A percentile compares a stretch with the other conserved stretches of the same genome.
Conservation (phyloP, 306 rosid genomes). For the Geum urbanum region DNA sequence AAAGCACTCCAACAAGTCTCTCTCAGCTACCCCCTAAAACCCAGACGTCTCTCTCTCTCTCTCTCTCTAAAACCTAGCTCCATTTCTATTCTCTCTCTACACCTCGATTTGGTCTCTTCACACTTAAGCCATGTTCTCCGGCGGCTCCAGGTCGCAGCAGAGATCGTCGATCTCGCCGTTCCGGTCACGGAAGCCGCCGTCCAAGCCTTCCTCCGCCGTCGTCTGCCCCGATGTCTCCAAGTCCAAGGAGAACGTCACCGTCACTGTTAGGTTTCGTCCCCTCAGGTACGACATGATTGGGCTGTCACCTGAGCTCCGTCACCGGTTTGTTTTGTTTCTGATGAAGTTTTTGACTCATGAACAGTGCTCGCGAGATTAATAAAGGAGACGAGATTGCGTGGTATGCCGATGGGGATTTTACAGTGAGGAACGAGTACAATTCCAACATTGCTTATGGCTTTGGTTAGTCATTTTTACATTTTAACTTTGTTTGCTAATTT, state of each 20-base stretch:
- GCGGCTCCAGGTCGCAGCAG: conserved; percentile 35
- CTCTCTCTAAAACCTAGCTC: not conserved
- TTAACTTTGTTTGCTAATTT: not conserved
- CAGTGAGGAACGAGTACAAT: conserved; percentile 67
- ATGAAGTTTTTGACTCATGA: conserved; percentile 14
- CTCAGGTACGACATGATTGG: conserved; percentile 51
- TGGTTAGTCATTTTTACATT: conserved; percentile 41
- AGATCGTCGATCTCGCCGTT: conserved; percentile 58
- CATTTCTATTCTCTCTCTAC: not conserved
- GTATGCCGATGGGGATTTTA: conserved; percentile 76
- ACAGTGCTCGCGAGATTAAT: conserved; percentile 65
- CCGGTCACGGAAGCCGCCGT: conserved; percentile 51
- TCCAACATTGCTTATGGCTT: conserved; percentile 64
- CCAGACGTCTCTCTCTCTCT: conserved; percentile 1
- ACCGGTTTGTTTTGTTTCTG: not conserved
- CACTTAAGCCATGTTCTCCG: conserved; percentile 42
- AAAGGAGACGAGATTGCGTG: conserved; percentile 89
- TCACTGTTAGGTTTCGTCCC: conserved; percentile 85
- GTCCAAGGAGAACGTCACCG: conserved; percentile 80
- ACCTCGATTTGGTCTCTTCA: conserved; percentile 16
- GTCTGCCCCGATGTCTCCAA: conserved; percentile 39
- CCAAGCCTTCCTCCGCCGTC: conserved; percentile 46
- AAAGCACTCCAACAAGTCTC: not conserved
- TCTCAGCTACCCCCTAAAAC: not conserved
- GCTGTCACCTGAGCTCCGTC: conserved; percentile 1